Percentiles rank a stretch among this genome's conserved stretches.
These are phyloP conservation scores for Physocladia obscura DNA, from an alignment of 192 early-diverging fungal species.

Conservation along the genomic window DNA sequence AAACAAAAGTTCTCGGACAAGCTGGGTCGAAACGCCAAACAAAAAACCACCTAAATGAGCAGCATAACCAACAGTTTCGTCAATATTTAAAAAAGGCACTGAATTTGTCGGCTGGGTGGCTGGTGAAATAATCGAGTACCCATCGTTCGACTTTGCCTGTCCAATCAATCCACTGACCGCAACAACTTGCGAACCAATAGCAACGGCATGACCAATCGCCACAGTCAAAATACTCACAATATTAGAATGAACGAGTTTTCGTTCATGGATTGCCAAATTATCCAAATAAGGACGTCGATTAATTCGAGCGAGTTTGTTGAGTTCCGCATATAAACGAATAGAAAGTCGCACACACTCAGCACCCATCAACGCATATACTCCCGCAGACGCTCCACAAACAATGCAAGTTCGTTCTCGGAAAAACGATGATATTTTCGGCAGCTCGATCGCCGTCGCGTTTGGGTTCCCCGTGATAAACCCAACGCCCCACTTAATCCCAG, in stretches of 20 bases:
- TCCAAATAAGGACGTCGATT: slow-evolving; percentile 3
- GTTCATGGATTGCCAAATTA: neutral
- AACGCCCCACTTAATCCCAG: slow-evolving; percentile 1
- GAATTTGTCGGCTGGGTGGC: too few species aligned
- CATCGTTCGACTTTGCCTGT: neutral
- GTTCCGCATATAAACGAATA: slow-evolving; percentile 1
- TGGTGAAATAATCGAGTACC: neutral
- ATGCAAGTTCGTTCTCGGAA: neutral
- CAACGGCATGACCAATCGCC: slow-evolving; percentile 21
- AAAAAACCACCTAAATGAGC: slow-evolving; percentile 30
- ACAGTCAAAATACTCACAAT: slow-evolving; percentile 13
- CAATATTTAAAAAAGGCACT: neutral
- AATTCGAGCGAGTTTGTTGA: neutral
- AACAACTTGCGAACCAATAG: slow-evolving; percentile 21
- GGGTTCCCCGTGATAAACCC: neutral
- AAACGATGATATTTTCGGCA: neutral
- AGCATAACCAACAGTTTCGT: slow-evolving; percentile 25
- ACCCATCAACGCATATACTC: slow-evolving; percentile 32
- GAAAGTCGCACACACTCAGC: slow-evolving; percentile 21
- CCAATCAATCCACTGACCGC: slow-evolving; percentile 1
- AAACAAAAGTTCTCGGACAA: neutral
- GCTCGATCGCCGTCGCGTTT: neutral
- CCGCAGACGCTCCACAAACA: slow-evolving; percentile 20
- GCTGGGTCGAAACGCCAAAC: slow-evolving; percentile 1
- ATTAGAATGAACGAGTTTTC: neutral